Evolutionary conservation across 78 protist species (phyloP), one percentile per base, ranked within the genome.

Genomic region (Fonticula alba): DNA sequence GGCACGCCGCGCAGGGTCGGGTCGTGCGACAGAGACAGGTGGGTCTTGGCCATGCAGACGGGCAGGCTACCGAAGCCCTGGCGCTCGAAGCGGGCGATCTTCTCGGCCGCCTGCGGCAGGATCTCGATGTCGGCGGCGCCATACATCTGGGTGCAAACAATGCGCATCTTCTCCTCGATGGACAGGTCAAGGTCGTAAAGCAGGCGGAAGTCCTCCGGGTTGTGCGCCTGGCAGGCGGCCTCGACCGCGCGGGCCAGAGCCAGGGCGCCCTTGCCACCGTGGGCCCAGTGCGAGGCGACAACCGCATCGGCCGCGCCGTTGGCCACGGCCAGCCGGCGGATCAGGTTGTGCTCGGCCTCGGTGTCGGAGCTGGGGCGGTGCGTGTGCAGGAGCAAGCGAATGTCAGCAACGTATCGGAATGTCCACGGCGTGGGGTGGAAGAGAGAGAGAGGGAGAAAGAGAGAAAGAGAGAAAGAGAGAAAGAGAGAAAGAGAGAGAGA

Each of bases 31-130:
- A 93, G 62, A 5, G 88, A 78, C 52, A 88, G 76, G 61, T 91
- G 96, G 38, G 98, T 93, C 82, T 93, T 93, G 40, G 95, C 93
- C 88, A 93, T 91, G 76, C 98, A 93, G 55, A 93, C 76, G 47
- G 98, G 96, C 24, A 91, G 72, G n/a, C 61, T 24, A 5, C 53
- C 77, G 57, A 80, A 87, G 17, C 94, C 96, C 66, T 62, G 58
- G 35, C 6, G 15, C 55, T 57, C 79, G 80, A 78, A 86, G 29
- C 24, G 35, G 26, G 57, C 83, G 53, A 92, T 73, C 62, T 84
- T 47, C 17, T 37, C 32, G 52, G 73, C 84, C 4, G 93, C 93
- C 51, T 52, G 46, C 15, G 0, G 49, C 1, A 0, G 11, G 24
- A 64, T 22, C 33, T 62, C 76, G 26, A 87, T 92, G 40, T 76